Evolutionary conservation across 805 yeast species (phyloP), one percentile per base, ranked within the genome.

Genomic region (Metschnikowia baotianmanensis): DNA sequence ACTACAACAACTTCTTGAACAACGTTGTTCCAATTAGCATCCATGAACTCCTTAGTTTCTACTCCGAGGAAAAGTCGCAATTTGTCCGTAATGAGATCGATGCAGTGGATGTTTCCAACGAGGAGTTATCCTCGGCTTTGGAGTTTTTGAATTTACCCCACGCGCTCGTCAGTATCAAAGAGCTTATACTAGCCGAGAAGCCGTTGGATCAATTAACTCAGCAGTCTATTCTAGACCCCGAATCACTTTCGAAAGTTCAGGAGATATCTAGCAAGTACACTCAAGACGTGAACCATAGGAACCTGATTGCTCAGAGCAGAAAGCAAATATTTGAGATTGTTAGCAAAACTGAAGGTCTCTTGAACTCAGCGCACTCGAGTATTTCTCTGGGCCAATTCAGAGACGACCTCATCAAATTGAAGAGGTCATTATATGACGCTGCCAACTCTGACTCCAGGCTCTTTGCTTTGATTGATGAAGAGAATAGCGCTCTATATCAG

Each of bases 51-150:
- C 77, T 87, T 38, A 86, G 96, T 47, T 70, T 82, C 47, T 93
- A 93, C 59, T 84, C 96, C 0, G 99, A 91, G 58, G 89, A 86
- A 57, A 85, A 87, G 60, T 91, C 96, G 0, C 80, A 76, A 47
- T 63, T 86, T 26, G 62, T 88, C 33, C 75, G 98, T 53, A 72
- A 68, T 31, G 89, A 87, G 55, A 72, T 81, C 32, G 97, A 90
- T 45, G 74, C 74, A 45, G 75, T 80, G 17, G 90, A 86, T 42
- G 75, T 89, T 8, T 83, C 95, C 0, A 79, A 87, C 53, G 85
- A 86, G 59, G 93, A 90, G 56, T 72, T 84, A 34, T 62, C 72
- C 2, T 86, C 96, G 1, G 86, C 86, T 8, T 71, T 89, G 43
- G 98, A 89, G 53, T 88, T 77, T 51, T 74, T 88, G 49, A 82